phyloP scores from a whole-genome alignment of 2,329 filamentous ascomycete genomes.

The Cladophialophora psammophila region DNA sequence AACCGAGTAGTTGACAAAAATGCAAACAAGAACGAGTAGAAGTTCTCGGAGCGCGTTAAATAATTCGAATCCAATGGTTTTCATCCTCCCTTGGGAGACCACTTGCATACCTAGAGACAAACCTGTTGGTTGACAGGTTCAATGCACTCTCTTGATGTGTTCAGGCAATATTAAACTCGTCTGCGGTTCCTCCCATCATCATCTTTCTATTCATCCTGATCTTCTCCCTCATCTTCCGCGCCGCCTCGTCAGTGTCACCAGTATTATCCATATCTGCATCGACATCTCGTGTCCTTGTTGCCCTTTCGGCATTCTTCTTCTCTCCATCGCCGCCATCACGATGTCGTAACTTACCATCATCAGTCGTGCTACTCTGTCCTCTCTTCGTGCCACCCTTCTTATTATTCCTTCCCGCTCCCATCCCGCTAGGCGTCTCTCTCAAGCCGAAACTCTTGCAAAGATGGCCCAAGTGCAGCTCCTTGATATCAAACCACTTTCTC shows the following conservation, averaged over 20 bases:
- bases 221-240: constrained; percentile 62
- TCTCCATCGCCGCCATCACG: constrained; percentile 39
- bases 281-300: constrained; percentile 17
- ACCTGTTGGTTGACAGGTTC: background rate
- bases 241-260: constrained; percentile 55
- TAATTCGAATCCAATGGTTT: too few species aligned
- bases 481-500: constrained; percentile 87
- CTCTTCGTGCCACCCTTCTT: constrained; percentile 46
- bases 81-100: too few species aligned
- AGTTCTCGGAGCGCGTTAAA: too few species aligned
- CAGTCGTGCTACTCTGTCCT: constrained; percentile 38
- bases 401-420: constrained; percentile 56
- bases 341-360: constrained; percentile 44
- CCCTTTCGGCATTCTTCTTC: constrained; percentile 37
- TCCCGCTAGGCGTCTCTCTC: constrained; percentile 81
- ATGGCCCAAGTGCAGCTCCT: constrained; percentile 88
- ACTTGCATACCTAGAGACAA: too few species aligned
- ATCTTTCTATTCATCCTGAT: constrained; percentile 58
- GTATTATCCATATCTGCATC: constrained; percentile 36
- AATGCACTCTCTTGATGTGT: background rate
- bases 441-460: constrained; percentile 92
- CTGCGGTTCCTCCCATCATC: constrained; percentile 58
- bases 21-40: background rate
- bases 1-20: background rate
- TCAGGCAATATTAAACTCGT: constrained; percentile 66